These are phyloP conservation scores for Taiozyma sp. DNA, from an alignment of 1,139 yeast genomes.

Conservation along the genomic window DNA sequence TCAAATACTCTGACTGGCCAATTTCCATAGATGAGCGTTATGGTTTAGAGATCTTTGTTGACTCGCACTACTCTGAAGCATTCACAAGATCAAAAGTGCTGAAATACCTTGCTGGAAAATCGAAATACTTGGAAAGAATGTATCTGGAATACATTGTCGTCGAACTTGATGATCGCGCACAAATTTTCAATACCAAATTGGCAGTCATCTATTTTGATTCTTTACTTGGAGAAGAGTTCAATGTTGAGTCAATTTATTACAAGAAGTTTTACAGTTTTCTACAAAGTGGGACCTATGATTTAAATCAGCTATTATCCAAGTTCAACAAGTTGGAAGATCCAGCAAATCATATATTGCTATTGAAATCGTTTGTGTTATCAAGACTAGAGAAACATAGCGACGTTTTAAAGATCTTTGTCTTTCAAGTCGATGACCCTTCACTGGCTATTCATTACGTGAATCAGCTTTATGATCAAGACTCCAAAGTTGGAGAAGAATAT, in stretches of 20 bases:
- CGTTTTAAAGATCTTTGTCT: constrained; percentile 59
- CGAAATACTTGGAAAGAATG: constrained; percentile 25
- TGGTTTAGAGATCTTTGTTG: constrained; percentile 59
- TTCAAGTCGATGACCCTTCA: constrained; percentile 52
- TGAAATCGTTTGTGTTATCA: constrained; percentile 57
- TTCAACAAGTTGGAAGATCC: constrained; percentile 1
- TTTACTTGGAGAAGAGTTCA: constrained; percentile 8
- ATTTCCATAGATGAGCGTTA: constrained; percentile 36
- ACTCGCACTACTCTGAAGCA: constrained; percentile 56
- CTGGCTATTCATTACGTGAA: constrained; percentile 61
- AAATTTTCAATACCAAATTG: constrained; percentile 47
- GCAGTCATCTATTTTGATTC: constrained; percentile 47
- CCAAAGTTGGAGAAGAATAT: constrained; percentile 31
- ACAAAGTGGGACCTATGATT: constrained; percentile 25
- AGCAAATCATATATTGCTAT: constrained; percentile 25
- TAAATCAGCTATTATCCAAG: background rate
- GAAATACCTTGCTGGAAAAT: constrained; percentile 33
- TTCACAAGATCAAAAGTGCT: constrained; percentile 53
- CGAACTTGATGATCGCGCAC: constrained; percentile 38
- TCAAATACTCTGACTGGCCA: constrained; percentile 57
- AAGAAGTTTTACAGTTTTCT: constrained; percentile 37
- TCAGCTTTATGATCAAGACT: constrained; percentile 39
- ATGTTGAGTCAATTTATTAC: constrained; percentile 23
- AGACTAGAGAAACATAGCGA: constrained; percentile 59
- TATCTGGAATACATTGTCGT: constrained; percentile 63